A percentile compares a stretch with the other conserved stretches of the same genome.
Conservation (phyloP, 176 grass and related monocot genomes). For the Puccinellia tenuiflora region DNA sequence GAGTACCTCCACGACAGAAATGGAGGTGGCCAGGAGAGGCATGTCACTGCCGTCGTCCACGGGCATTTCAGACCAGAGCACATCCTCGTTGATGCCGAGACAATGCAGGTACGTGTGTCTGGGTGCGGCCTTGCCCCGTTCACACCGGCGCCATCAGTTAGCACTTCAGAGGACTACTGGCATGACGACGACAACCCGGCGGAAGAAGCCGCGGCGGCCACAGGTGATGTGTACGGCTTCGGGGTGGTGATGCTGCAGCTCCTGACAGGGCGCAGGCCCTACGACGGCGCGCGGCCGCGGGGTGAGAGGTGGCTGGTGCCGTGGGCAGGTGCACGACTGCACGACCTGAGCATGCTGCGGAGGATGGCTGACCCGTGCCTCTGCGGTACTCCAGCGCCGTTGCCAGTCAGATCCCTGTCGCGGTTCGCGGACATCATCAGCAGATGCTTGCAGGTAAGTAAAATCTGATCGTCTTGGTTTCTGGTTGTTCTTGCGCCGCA, state of each 20-base stretch:
- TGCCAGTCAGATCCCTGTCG: slow-evolving; percentile 48
- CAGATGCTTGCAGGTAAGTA: slow-evolving; percentile 47
- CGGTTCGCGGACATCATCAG: slow-evolving; percentile 62
- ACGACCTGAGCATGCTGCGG: slow-evolving; percentile 47
- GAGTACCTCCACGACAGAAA: slow-evolving; percentile 48
- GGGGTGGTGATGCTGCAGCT: slow-evolving; percentile 67
- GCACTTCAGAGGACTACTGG: background rate
- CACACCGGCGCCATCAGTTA: background rate
- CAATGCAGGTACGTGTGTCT: slow-evolving; percentile 14
- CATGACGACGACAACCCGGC: slow-evolving; percentile 9
- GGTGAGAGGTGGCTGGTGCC: slow-evolving; percentile 42
- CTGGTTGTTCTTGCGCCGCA: background rate
- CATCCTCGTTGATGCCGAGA: slow-evolving; percentile 39
- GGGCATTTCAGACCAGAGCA: slow-evolving; percentile 33
- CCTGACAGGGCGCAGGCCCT: slow-evolving; percentile 50
- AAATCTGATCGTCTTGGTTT: background rate
- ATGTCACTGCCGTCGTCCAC: slow-evolving; percentile 29
- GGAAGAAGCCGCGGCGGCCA: background rate
- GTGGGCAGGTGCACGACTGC: slow-evolving; percentile 46
- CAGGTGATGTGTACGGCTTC: slow-evolving; percentile 55
- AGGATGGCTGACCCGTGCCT: slow-evolving; percentile 52
- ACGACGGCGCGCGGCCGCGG: slow-evolving; percentile 37
- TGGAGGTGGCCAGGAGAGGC: background rate
- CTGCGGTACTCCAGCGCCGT: background rate
- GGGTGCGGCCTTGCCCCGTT: slow-evolving; percentile 28